These are phyloP conservation scores for Cadophora gregata DNA, from an alignment of 2,329 filamentous ascomycete species.

Conservation along the genomic window DNA sequence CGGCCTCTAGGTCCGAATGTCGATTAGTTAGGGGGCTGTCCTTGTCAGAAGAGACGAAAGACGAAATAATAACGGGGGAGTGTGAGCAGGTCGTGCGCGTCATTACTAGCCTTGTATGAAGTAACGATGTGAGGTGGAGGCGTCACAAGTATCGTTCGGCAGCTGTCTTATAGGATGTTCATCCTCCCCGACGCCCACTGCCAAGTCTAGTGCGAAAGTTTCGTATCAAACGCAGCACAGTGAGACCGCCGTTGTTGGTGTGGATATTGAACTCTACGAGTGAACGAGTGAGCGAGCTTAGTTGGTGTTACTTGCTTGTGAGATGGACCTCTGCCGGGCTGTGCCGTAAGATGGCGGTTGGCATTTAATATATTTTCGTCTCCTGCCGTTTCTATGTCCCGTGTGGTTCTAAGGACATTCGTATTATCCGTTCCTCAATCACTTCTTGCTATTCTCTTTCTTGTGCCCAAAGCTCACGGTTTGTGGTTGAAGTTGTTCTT, in stretches of 20 bases:
- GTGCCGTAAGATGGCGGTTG: slow-evolving; percentile 1
- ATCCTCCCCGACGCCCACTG: neutral
- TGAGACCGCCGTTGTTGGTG: neutral
- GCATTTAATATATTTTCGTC: slow-evolving; percentile 8
- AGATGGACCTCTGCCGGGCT: slow-evolving; percentile 10
- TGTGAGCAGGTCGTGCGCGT: slow-evolving; percentile 10
- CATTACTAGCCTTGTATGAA: neutral
- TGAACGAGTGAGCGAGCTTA: neutral
- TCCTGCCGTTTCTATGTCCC: slow-evolving; percentile 7
- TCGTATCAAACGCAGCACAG: slow-evolving; percentile 4
- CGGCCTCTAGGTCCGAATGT: slow-evolving; percentile 4
- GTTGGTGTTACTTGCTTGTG: neutral
- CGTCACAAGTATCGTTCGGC: slow-evolving; percentile 15
- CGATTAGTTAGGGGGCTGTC: neutral
- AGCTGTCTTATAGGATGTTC: slow-evolving; percentile 19
- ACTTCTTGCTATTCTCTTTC: neutral
- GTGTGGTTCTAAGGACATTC: slow-evolving; percentile 5
- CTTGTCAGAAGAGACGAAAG: neutral
- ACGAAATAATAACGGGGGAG: no score
- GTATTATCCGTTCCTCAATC: slow-evolving; percentile 11
- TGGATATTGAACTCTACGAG: slow-evolving; percentile 1
- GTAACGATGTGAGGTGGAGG: slow-evolving; percentile 14
- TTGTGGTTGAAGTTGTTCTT: neutral
- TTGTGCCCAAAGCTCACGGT: neutral
- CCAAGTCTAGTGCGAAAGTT: slow-evolving; percentile 5